Conservation (phyloP, 768 basidiomycete genomes). For the Calocera viscosa region DNA sequence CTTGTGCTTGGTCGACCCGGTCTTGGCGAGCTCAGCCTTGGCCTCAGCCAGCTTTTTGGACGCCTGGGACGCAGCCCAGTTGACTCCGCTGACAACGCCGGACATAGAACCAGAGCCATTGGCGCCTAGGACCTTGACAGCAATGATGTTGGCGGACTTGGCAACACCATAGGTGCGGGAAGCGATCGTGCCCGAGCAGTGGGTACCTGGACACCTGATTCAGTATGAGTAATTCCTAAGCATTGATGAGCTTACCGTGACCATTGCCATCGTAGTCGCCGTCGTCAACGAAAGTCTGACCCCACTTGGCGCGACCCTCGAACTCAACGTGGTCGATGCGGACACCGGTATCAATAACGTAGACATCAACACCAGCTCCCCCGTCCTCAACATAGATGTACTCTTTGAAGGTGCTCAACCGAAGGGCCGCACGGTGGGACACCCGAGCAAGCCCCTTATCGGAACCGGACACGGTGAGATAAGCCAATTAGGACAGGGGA, state of each 20-base stretch:
- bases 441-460: conserved; percentile 84
- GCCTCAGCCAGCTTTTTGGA: conserved; percentile 47
- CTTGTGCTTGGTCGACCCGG: conserved; percentile 74
- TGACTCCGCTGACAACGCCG: conserved; percentile 81
- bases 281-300: conserved; percentile 74
- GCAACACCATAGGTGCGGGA: conserved; percentile 89
- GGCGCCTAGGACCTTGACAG: conserved; percentile 79
- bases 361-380: conserved; percentile 91
- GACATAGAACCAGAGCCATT: conserved; percentile 92
- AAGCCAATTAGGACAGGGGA: background rate
- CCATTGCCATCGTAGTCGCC: conserved; percentile 87
- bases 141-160: conserved; percentile 77
- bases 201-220: conserved; percentile 31
- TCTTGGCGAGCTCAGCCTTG: conserved; percentile 49
- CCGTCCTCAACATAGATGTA: conserved; percentile 60
- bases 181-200: conserved; percentile 95
- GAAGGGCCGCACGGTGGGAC: conserved; percentile 68
- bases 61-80: conserved; percentile 51
- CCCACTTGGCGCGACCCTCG: conserved; percentile 82
- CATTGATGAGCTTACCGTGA: conserved; percentile 42
- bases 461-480: background rate
- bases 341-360: conserved; percentile 82
- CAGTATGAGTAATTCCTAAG: background rate
- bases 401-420: conserved; percentile 68
- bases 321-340: conserved; percentile 76